phyloP scores from a whole-genome alignment of 805 yeast species.

The Kodamaea kaohsiungensis region DNA sequence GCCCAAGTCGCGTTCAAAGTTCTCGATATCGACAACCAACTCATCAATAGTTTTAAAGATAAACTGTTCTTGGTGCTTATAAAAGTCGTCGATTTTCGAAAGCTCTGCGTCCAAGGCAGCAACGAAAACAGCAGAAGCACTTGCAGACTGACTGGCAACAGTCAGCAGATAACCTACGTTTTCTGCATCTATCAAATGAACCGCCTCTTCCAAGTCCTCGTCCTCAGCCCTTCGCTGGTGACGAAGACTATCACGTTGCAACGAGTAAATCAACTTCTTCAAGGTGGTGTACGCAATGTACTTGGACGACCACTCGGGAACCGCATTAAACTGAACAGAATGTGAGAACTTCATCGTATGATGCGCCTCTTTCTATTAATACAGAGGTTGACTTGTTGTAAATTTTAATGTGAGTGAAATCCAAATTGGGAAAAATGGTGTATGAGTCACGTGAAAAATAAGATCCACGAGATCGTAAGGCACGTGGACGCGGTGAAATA shows the following conservation, averaged over 20 bases:
- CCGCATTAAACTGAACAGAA: conserved; percentile 93
- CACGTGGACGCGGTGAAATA: not conserved
- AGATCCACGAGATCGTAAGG: not conserved
- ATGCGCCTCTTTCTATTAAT: not conserved
- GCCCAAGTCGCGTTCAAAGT: conserved; percentile 48
- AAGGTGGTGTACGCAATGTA: conserved; percentile 88
- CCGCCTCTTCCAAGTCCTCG: conserved; percentile 34
- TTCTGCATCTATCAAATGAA: conserved; percentile 30
- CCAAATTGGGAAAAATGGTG: not conserved
- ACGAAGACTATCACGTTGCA: conserved; percentile 61
- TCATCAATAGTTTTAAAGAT: conserved; percentile 54
- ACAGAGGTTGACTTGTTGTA: not conserved
- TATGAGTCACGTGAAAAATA: not conserved
- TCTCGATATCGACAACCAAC: conserved; percentile 61
- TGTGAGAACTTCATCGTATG: conserved; percentile 86
- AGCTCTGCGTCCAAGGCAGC: conserved; percentile 79
- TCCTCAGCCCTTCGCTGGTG: conserved; percentile 12
- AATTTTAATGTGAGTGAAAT: not conserved
- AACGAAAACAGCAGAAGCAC: conserved; percentile 57
- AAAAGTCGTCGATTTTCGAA: conserved; percentile 74
- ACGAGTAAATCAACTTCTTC: conserved; percentile 77
- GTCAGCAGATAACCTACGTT: conserved; percentile 10
- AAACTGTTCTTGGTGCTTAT: conserved; percentile 61
- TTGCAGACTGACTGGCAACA: conserved; percentile 23
- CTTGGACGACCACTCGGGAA: conserved; percentile 95